Base-by-base conservation (phyloP, 768 basidiomycete genomes). In the Macrocybe gigantea region DNA sequence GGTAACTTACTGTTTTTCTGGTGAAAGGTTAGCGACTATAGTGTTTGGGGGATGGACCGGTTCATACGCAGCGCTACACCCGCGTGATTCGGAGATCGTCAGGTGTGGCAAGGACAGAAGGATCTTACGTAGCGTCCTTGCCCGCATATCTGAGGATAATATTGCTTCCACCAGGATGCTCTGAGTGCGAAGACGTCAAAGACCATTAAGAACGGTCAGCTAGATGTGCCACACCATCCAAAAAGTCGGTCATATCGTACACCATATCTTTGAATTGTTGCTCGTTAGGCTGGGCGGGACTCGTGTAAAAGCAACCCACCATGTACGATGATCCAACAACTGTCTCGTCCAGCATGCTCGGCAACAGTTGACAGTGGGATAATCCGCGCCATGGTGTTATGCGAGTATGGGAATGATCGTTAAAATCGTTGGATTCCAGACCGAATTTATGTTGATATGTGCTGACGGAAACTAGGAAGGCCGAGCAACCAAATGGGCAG, bases 81-180 rank as follows among this genome's bases (percentile, higher is more conserved):
- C 10, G 30, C 9, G 38, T 38, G 15, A 43, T n/a, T 39, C 43
- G 33, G 41, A 7, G 33, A 12, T 49, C 10, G 44, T 15, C n/a
- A 11, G 36, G 14, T 35, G 50, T 6, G 37, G 38, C 29, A 56
- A 41, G 35, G 54, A 49, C n/a, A 50, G 48, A 5, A 62, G 86
- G 35, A 63, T 22, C 22, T 22, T 22, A 88, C 82, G 86, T 95
- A 32, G 90, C 90, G 61, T 93, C 93, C 60, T 84, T 87, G 22
- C 93, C 93, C 2, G 88, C 91, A 55, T 93, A 90, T 61, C 89
- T 89, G 46, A 94, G 62, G 41, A 94, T 85, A 56, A 93, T 89
- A 60, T 79, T 85, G 59, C 82, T 82, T 6, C 92, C 93, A 33
- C 92, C 89, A 4, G 22, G 22, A 22, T 22, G 22, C 22, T 22